Evolutionary conservation across 768 basidiomycete genomes (phyloP).

Genomic region (Piloderma croceum): DNA sequence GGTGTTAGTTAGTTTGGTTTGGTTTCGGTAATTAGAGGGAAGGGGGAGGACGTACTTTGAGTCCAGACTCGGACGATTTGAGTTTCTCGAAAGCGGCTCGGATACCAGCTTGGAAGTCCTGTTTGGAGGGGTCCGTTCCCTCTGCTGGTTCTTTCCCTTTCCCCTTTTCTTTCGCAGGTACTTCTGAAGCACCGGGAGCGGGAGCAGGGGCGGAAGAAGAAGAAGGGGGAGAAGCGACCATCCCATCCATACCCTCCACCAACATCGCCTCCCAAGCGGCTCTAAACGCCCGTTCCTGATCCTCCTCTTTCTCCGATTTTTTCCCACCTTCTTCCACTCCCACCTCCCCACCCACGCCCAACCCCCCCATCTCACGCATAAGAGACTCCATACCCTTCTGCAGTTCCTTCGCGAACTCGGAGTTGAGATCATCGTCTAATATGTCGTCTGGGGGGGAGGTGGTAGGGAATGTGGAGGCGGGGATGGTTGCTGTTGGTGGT

Average conservation of each 20-base stretch:
- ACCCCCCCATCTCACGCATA: constrained; percentile 32
- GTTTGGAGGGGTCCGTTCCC: constrained; percentile 5
- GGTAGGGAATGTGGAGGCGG: constrained; percentile 13
- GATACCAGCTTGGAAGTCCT: constrained; percentile 64
- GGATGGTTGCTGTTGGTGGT: constrained; percentile 12
- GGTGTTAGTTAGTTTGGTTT: no score
- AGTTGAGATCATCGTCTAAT: constrained; percentile 16
- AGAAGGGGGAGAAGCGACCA: constrained; percentile 4
- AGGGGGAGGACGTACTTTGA: constrained; percentile 20
- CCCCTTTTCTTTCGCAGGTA: constrained; percentile 10
- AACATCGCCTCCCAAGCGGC: constrained; percentile 73
- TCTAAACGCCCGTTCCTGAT: constrained; percentile 39
- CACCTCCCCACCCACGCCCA: constrained; percentile 11
- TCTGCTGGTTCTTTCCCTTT: constrained; percentile 9
- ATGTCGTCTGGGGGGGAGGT: constrained; percentile 1
- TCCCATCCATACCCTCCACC: constrained; percentile 53
- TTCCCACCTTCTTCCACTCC: constrained; percentile 10
- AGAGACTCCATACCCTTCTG: constrained; percentile 41
- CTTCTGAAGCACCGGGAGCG: no score
- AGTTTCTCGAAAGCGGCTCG: constrained; percentile 70
- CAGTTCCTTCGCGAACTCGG: constrained; percentile 36
- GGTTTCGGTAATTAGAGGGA: no score
- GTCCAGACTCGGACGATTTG: constrained; percentile 53
- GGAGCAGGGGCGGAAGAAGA: not conserved
- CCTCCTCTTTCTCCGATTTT: constrained; percentile 22